Evolutionary conservation across 257 asterid species (phyloP).

Genomic region (Petrea volubilis): DNA sequence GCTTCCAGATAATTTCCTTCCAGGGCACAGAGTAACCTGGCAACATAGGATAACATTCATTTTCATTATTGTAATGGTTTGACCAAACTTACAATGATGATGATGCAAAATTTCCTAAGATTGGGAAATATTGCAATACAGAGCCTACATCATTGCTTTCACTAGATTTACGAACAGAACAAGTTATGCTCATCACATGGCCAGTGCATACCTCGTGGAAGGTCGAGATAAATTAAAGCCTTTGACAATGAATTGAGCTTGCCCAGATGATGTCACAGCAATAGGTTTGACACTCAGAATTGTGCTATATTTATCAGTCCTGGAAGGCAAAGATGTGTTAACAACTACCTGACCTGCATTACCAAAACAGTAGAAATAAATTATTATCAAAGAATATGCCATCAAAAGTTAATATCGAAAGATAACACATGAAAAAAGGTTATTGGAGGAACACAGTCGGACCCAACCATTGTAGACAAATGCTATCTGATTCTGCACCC

Average conservation of each 20-base stretch:
- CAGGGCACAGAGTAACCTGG: conserved; percentile 68
- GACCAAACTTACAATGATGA: background rate
- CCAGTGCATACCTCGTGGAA: conserved; percentile 52
- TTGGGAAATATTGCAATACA: background rate
- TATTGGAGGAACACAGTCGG: conserved; percentile 1
- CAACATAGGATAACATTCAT: conserved; percentile 2
- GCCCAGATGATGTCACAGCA: conserved; percentile 64
- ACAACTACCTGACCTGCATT: conserved; percentile 65
- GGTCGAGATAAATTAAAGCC: conserved; percentile 58
- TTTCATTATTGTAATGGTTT: background rate
- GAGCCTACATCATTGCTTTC: background rate
- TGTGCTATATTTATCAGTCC: conserved; percentile 34
- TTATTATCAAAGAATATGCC: conserved; percentile 16
- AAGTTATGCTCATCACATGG: conserved; percentile 14
- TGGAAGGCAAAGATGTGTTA: conserved; percentile 52
- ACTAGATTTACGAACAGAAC: background rate
- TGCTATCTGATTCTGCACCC: conserved; percentile 74
- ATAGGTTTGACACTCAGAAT: conserved; percentile 67
- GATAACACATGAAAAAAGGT: background rate
- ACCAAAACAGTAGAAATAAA: conserved; percentile 19
- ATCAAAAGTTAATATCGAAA: background rate
- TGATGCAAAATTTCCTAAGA: conserved; percentile 3
- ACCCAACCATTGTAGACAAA: conserved; percentile 55
- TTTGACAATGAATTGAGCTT: conserved; percentile 58
- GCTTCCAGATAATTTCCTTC: conserved; percentile 72